Evolutionary conservation across 2,329 filamentous ascomycete species (phyloP), one percentile per base, ranked within the genome.

Genomic region (Penicillium decumbens): DNA sequence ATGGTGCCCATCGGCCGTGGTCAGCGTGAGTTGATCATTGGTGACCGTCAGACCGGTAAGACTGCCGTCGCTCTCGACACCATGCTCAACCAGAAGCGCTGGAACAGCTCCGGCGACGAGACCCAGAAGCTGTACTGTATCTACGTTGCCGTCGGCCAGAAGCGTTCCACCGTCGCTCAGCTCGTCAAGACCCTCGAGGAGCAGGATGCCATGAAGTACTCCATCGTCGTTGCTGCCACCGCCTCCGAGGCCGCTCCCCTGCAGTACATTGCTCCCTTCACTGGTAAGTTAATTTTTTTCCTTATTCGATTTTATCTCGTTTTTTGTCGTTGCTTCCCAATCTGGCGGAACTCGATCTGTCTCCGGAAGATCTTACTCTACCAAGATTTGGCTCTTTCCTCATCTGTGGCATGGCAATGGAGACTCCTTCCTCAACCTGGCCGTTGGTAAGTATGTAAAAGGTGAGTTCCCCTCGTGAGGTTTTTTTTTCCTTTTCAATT

Each of bases 1-100:
- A 97, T 98, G 93, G 93, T 98, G 67, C 93, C 93, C 69, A 96
- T 98, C 69, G 93, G 93, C 75, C 93, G 93, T 92, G 93, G 93
- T 72, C 93, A 98, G 84, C 93, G 93, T 92, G 93, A 98, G 82
- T 81, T 98, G 84, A 97, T 98, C 77, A 98, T 98, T 77, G 93
- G 93, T 82, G 93, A 98, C 75, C 93, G 93, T 90, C 93, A 98
- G 80, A 98, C 93, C 68, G 93, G 93, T 78, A 98, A 98, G 88
- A 98, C 93, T 72, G 93, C 93, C 69, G 92, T 98, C 73, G 92
- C 87, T 70, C 89, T 98, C 57, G 93, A 98, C 75, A 85, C 92
- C 75, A 97, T 98, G 66, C 86, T 98, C 58, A 98, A 98, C 87
- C 93, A 98, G 83, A 95, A 93, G 85, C 84, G 92, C 72, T 97